These are phyloP conservation scores for Zasmidium citrigriseum DNA, from an alignment of 2,329 filamentous ascomycete species.

Conservation along the genomic window DNA sequence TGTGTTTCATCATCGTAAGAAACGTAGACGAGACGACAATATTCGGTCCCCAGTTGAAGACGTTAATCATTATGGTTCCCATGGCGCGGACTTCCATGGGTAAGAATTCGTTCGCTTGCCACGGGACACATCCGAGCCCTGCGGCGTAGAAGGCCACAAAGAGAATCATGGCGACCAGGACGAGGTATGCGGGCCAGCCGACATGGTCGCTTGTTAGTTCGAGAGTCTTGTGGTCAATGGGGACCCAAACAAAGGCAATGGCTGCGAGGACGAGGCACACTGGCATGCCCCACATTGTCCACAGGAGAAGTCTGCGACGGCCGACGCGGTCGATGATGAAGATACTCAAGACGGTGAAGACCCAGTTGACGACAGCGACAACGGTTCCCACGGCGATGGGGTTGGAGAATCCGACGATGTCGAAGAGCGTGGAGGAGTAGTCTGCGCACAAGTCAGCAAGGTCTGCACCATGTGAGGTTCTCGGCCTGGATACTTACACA, in stretches of 20 bases:
- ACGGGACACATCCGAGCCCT: slow-evolving; percentile 36
- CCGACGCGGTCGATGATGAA: slow-evolving; percentile 77
- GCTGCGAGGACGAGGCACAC: slow-evolving; percentile 71
- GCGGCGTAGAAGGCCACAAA: slow-evolving; percentile 38
- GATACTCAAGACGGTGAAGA: slow-evolving; percentile 67
- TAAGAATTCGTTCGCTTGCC: slow-evolving; percentile 40
- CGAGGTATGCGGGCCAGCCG: slow-evolving; percentile 37
- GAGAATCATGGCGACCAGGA: slow-evolving; percentile 40
- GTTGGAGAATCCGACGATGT: slow-evolving; percentile 71
- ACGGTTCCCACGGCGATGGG: slow-evolving; percentile 79
- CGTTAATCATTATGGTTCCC: slow-evolving; percentile 40
- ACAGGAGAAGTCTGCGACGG: slow-evolving; percentile 66
- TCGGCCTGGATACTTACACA: slow-evolving; percentile 54
- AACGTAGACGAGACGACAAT: slow-evolving; percentile 40
- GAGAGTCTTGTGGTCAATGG: slow-evolving; percentile 44
- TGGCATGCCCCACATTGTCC: slow-evolving; percentile 63
- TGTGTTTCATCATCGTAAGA: slow-evolving; percentile 40
- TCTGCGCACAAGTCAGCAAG: slow-evolving; percentile 39
- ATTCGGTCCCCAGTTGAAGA: slow-evolving; percentile 33
- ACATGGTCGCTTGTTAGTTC: slow-evolving; percentile 34
- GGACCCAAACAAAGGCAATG: slow-evolving; percentile 68
- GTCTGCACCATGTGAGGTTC: not conserved
- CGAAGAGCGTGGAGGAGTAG: slow-evolving; percentile 49
- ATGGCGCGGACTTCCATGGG: slow-evolving; percentile 41
- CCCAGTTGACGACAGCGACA: slow-evolving; percentile 80